Conservation (phyloP, 2,329 filamentous ascomycete genomes). For the Penicillium hesseltinei region DNA sequence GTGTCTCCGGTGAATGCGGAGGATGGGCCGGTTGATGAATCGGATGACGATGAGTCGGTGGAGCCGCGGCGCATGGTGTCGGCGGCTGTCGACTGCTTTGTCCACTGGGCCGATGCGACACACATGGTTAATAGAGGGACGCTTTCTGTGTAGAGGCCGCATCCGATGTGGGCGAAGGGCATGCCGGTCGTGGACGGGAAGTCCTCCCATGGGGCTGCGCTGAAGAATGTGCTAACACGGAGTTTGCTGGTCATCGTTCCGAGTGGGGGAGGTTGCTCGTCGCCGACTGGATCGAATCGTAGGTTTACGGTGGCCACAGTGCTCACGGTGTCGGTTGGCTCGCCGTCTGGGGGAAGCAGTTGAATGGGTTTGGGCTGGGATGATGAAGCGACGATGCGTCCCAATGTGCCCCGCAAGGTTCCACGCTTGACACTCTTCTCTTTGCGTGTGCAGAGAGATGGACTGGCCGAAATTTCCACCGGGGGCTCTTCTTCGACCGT, state of each 20-base stretch:
- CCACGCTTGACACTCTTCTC: constrained; percentile 63
- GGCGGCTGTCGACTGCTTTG: constrained; percentile 42
- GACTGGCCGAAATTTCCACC: constrained; percentile 48
- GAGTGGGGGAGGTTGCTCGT: constrained; percentile 54
- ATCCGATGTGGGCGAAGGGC: constrained; percentile 42
- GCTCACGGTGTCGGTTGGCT: constrained; percentile 44
- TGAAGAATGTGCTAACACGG: constrained; percentile 58
- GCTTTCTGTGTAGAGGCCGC: constrained; percentile 54
- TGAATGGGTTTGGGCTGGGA: constrained; percentile 58
- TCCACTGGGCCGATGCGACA: constrained; percentile 58
- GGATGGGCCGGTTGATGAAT: constrained; percentile 5
- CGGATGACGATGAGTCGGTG: constrained; percentile 41
- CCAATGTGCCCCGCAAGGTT: constrained; percentile 57
- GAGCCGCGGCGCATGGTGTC: constrained; percentile 32
- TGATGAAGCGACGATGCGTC: constrained; percentile 57
- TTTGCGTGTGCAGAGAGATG: constrained; percentile 53
- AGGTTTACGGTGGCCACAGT: constrained; percentile 57
- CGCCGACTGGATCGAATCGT: constrained; percentile 59
- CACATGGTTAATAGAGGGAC: constrained; percentile 56
- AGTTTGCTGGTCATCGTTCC: constrained; percentile 54
- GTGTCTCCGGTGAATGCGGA: constrained; percentile 34
- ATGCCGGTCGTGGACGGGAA: constrained; percentile 48
- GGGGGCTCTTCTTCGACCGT: constrained; percentile 60
- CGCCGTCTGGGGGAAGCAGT: constrained; percentile 44
- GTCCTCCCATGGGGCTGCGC: constrained; percentile 50